These are phyloP conservation scores for Aspergillus brasiliensis DNA, from an alignment of 2,329 filamentous ascomycete genomes.

Conservation along the genomic window DNA sequence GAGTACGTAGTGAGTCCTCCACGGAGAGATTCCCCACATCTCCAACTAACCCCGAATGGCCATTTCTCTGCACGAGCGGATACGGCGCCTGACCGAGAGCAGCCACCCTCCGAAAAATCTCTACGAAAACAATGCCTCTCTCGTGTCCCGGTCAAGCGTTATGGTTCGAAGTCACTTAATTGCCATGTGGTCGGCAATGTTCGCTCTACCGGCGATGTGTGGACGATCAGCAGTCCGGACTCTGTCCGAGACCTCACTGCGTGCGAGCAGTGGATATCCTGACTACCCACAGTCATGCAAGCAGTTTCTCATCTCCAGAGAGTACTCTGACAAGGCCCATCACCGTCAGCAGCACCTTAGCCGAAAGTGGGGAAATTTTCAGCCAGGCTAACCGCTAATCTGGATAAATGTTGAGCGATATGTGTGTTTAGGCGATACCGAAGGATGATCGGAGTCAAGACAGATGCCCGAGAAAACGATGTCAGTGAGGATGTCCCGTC, in stretches of 20 bases:
- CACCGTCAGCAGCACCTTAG: neutral
- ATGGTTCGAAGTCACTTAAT: neutral
- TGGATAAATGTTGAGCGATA: neutral
- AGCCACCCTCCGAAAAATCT: neutral
- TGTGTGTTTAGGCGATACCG: neutral
- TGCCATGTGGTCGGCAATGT: neutral
- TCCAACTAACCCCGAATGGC: neutral
- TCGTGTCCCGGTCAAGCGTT: neutral
- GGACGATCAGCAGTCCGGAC: neutral
- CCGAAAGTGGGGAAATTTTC: neutral
- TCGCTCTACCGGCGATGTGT: neutral
- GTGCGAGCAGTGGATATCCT: neutral
- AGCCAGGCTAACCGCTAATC: neutral
- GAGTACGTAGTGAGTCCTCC: neutral
- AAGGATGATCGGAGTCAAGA: neutral
- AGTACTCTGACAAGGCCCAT: neutral
- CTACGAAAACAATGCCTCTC: neutral
- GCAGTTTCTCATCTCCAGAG: neutral
- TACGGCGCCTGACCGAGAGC: neutral
- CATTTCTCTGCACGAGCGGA: neutral
- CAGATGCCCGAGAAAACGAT: neutral
- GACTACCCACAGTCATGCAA: neutral
- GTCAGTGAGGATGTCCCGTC: neutral
- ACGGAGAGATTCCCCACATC: constrained; percentile 9
- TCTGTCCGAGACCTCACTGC: neutral